Percentiles rank a stretch among this genome's conserved stretches.
phyloP scores from a whole-genome alignment of 495 filamentous ascomycete genomes.

The Penicillium egyptiacum region DNA sequence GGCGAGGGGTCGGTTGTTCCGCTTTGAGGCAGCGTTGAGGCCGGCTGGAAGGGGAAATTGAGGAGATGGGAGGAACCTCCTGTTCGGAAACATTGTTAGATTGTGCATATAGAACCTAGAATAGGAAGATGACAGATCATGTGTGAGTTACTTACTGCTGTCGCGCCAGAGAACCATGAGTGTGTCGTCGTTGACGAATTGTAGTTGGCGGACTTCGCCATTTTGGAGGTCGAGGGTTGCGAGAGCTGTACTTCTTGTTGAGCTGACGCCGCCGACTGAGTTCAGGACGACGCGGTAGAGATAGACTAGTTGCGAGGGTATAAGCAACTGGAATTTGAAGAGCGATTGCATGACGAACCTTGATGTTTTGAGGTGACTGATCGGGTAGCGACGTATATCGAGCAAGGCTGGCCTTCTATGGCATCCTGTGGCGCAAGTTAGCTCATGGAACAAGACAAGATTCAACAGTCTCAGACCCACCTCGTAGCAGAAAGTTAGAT shows the following conservation, averaged over 20 bases:
- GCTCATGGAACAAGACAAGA: neutral
- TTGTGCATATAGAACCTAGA: neutral
- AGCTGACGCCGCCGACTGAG: constrained; percentile 57
- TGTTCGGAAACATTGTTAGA: constrained; percentile 16
- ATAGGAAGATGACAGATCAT: constrained; percentile 19
- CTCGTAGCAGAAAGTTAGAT: constrained; percentile 41
- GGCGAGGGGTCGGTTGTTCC: constrained; percentile 10
- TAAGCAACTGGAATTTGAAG: neutral
- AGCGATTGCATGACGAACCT: constrained; percentile 25
- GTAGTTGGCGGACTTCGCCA: constrained; percentile 51
- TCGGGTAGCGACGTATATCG: constrained; percentile 40
- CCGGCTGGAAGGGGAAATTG: constrained; percentile 39
- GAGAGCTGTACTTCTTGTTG: constrained; percentile 42
- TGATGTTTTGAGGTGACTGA: constrained; percentile 33
- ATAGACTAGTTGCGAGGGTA: constrained; percentile 37
- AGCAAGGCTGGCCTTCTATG: constrained; percentile 29
- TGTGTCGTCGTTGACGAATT: constrained; percentile 56
- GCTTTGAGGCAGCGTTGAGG: constrained; percentile 1
- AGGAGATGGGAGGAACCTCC: constrained; percentile 37
- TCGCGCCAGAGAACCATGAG: constrained; percentile 52
- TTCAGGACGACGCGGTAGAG: constrained; percentile 51
- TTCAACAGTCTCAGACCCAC: constrained; percentile 16
- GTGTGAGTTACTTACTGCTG: constrained; percentile 33
- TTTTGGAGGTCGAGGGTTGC: constrained; percentile 42
- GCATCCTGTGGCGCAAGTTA: constrained; percentile 13